Evolutionary conservation across 371 early-diverging fungal genomes (phyloP).

Genomic region (Mycotypha africana): DNA sequence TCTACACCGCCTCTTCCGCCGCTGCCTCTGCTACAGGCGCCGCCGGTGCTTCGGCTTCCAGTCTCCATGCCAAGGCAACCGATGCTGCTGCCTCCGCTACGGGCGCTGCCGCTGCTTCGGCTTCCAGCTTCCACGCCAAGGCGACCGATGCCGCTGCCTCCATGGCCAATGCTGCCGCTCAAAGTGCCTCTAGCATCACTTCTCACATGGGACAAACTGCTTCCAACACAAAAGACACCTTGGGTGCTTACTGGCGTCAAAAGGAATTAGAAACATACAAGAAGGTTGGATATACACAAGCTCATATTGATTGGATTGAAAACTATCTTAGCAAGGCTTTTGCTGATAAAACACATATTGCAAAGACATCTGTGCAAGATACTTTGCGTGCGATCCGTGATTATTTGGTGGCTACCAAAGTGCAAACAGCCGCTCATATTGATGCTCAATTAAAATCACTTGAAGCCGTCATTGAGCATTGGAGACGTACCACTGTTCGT

Average conservation of each 20-base stretch:
- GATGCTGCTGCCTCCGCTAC: slow-evolving; percentile 2
- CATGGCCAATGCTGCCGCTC: slow-evolving; percentile 14
- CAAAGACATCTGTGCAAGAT: slow-evolving; percentile 24
- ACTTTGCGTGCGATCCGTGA: slow-evolving; percentile 23
- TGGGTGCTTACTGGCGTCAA: slow-evolving; percentile 33
- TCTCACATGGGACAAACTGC: slow-evolving; percentile 17
- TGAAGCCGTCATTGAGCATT: slow-evolving; percentile 25
- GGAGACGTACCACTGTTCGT: slow-evolving; percentile 18
- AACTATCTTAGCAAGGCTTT: slow-evolving; percentile 28
- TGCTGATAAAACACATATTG: slow-evolving; percentile 17
- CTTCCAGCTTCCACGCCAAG: background rate
- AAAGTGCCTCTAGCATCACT: slow-evolving; percentile 15
- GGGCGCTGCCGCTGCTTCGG: slow-evolving; percentile 9
- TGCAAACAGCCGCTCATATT: slow-evolving; percentile 30
- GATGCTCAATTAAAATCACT: slow-evolving; percentile 35
- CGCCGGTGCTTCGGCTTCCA: slow-evolving; percentile 3
- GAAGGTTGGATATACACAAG: slow-evolving; percentile 39
- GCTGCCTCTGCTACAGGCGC: slow-evolving; percentile 10
- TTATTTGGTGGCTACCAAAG: slow-evolving; percentile 26
- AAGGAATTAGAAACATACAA: slow-evolving; percentile 28
- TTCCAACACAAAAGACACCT: slow-evolving; percentile 14
- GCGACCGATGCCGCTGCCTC: slow-evolving; percentile 2
- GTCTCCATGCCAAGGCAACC: background rate
- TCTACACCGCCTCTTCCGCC: slow-evolving; percentile 5
- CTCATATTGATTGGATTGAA: slow-evolving; percentile 37